A percentile compares a stretch with the other conserved stretches of the same genome.
phyloP scores from a whole-genome alignment of 768 basidiomycete genomes.

The Suillus sp. region DNA sequence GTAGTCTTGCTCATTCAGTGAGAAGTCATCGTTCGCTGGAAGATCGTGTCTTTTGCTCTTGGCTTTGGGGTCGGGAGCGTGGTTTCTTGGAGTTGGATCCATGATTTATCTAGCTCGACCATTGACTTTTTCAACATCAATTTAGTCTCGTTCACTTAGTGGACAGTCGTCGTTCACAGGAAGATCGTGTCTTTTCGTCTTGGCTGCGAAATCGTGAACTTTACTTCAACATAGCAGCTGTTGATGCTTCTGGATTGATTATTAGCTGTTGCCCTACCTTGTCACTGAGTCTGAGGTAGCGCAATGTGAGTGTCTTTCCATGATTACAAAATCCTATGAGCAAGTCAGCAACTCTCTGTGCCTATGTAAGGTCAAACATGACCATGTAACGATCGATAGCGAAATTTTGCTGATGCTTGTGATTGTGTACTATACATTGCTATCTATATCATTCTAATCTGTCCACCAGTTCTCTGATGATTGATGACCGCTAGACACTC shows the following conservation, averaged over 20 bases:
- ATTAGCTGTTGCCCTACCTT: background rate
- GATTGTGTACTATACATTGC: too few species aligned
- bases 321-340: background rate
- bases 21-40: background rate
- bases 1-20: background rate
- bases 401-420: background rate
- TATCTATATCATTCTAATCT: too few species aligned
- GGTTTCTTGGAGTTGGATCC: too few species aligned
- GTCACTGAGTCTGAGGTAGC: background rate
- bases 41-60: background rate
- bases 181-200: too few species aligned
- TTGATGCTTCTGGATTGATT: background rate
- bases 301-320: background rate
- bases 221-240: background rate
- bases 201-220: background rate
- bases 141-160: too few species aligned
- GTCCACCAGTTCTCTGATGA: too few species aligned
- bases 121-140: too few species aligned
- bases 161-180: too few species aligned
- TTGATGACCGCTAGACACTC: conserved; percentile 63
- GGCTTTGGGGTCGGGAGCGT: background rate
- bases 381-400: background rate
- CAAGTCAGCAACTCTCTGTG: background rate
- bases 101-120: too few species aligned
- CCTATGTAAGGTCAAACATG: background rate